Evolutionary conservation across 2,329 filamentous ascomycete genomes (phyloP), one percentile per base, ranked within the genome.

Genomic region (Lomentospora prolificans): DNA sequence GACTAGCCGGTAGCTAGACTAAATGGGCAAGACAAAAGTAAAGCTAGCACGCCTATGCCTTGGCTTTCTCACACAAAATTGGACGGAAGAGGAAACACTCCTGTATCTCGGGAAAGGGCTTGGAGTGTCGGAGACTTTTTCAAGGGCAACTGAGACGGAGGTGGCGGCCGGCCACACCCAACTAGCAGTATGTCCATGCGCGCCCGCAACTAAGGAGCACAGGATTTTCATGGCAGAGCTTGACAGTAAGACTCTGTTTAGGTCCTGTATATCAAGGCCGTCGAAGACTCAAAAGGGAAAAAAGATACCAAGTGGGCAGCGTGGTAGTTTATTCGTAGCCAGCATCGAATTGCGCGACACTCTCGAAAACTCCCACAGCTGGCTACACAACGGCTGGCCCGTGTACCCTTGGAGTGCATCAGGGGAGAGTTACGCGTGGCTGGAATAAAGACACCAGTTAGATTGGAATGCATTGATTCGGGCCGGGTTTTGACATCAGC

Each of bases 381-480:
- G n/a, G n/a, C n/a, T n/a, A n/a, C n/a, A n/a, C n/a, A n/a, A n/a
- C n/a, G n/a, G n/a, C n/a, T n/a, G n/a, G n/a, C n/a, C n/a, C n/a
- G n/a, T n/a, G n/a, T 22, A 12, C 3, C 19, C 22, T n/a, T 39
- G 10, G 51, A 12, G 25, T n/a, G 19, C 31, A 36, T 17, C 30
- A 17, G 51, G 8, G 41, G 9, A 19, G 51, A 19, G 51, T 39
- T 24, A 41, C 51, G 41, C 51, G 31, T 39, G 51, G 51, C 24
- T 22, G 24, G 10, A 22, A 30, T 24, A 25, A 39, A 25, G 30
- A 10, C 6, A 5, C 51, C 51, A 53, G 30, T 53, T 39, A 41
- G 17, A 53, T 39, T 41, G 30, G 51, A 12, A 36, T 3, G 51
- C n/a, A 24, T 25, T 36, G 51, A 53, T 33, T 53, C 51, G 51